These are phyloP conservation scores for Aspergillus sojae DNA, from an alignment of 2,329 filamentous ascomycete species.

Conservation along the genomic window DNA sequence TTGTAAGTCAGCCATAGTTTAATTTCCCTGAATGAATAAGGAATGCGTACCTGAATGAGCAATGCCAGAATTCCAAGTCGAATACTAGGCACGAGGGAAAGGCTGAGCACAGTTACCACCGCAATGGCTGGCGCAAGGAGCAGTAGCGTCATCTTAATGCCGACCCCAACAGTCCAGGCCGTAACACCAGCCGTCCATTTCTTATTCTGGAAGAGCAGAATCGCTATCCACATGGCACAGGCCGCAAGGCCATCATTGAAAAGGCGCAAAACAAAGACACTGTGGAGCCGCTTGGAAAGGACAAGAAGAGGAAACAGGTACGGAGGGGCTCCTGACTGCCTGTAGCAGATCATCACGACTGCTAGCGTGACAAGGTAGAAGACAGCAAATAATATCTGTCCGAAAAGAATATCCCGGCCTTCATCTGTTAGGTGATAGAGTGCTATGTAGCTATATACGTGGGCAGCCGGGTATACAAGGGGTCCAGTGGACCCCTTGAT, in stretches of 20 bases:
- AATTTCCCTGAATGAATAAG: background rate
- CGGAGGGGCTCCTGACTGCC: conserved; percentile 60
- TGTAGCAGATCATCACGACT: conserved; percentile 80
- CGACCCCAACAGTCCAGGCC: conserved; percentile 76
- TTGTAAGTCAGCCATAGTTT: conserved; percentile 5
- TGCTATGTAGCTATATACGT: conserved; percentile 85
- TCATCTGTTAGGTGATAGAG: conserved; percentile 77
- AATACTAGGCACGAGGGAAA: conserved; percentile 67
- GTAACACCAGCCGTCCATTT: conserved; percentile 73
- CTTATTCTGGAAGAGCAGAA: conserved; percentile 74
- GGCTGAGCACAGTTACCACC: conserved; percentile 71
- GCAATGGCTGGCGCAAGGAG: conserved; percentile 81
- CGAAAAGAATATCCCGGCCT: conserved; percentile 74
- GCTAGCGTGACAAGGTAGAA: conserved; percentile 77
- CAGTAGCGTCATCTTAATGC: conserved; percentile 93
- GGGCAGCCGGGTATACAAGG: conserved; percentile 89
- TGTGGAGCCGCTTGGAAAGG: conserved; percentile 89
- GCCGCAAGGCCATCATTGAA: conserved; percentile 96
- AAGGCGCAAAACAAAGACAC: conserved; percentile 85
- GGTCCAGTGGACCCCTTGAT: conserved; percentile 90
- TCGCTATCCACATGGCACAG: conserved; percentile 79
- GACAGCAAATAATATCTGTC: conserved; percentile 80
- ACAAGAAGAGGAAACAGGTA: conserved; percentile 86
- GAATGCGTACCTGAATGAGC: conserved; percentile 69
- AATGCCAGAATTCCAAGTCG: conserved; percentile 71